Conservation (phyloP, 2,329 filamentous ascomycete genomes). For the Plectosphaerella cucumerina region DNA sequence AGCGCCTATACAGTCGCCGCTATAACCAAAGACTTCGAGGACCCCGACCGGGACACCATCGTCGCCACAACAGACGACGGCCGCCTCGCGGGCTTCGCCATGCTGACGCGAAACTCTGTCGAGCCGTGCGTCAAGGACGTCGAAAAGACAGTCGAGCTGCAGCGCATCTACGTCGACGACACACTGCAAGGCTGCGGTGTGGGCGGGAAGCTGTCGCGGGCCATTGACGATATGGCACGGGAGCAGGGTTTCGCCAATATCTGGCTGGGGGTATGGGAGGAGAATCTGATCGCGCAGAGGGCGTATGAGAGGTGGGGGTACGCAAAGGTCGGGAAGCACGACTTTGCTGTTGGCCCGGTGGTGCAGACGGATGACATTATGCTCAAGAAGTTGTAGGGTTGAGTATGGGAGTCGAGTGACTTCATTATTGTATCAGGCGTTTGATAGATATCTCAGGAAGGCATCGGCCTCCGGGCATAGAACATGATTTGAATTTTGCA, state of each 20-base stretch:
- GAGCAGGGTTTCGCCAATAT: slow-evolving; percentile 31
- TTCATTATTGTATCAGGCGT: too few species aligned
- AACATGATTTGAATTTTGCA: too few species aligned
- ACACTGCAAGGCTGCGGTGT: slow-evolving; percentile 31
- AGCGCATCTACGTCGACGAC: slow-evolving; percentile 35
- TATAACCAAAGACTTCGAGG: slow-evolving; percentile 15
- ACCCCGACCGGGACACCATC: slow-evolving; percentile 20
- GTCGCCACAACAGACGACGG: slow-evolving; percentile 13
- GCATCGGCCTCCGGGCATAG: too few species aligned
- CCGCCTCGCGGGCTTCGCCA: slow-evolving; percentile 32
- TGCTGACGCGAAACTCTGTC: slow-evolving; percentile 28
- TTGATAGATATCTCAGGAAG: too few species aligned
- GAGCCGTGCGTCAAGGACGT: slow-evolving; percentile 32
- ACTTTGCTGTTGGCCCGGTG: slow-evolving; percentile 34
- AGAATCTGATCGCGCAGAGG: slow-evolving; percentile 31
- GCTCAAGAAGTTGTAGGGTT: slow-evolving; percentile 22
- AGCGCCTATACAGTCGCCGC: slow-evolving; percentile 31
- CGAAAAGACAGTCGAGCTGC: slow-evolving; percentile 30
- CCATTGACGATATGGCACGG: slow-evolving; percentile 26
- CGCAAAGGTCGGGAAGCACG: slow-evolving; percentile 30
- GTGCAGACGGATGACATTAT: slow-evolving; percentile 39
- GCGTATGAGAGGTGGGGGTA: slow-evolving; percentile 38
- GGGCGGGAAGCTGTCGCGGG: slow-evolving; percentile 25
- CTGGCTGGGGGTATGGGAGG: slow-evolving; percentile 45
- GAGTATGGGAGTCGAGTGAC: neutral